Base-by-base conservation (phyloP, 73 alveolate species). In the Urostyla sp. region DNA sequence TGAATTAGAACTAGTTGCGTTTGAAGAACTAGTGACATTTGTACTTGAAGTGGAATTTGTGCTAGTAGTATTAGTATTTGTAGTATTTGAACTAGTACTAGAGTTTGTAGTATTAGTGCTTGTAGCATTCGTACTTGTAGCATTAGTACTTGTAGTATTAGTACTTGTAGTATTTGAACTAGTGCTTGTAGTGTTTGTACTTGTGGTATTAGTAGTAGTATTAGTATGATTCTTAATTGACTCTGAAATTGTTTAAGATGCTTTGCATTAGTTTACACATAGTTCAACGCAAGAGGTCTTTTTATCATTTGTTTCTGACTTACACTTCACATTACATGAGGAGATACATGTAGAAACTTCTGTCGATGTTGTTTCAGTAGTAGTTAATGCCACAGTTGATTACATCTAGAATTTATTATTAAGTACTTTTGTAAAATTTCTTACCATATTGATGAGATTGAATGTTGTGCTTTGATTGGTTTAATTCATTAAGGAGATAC, bases 181-280 rank as follows among this genome's bases (percentile, higher is more conserved):
- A 21, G 79, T 36, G n/a, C 43, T n/a, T 60, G 77, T 32, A 23
- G 63, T 23, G 40, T 40, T 66, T 66, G 80, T 66, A 36, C 10
- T 10, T 2, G 54, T 34, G 20, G 43, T n/a, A 27, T 40, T 40
- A 10, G 75, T 18, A 7, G 75, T 32, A 32, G 6, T 20, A 21
- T 31, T 6, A 11, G 32, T 1, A 23, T 16, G 54, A 37, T 23
- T 27, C 75, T 55, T 30, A 50, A 32, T 50, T 15, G 16, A 50
- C 16, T 50, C 23, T 50, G 10, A 50, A 50, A 32, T 50, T 18
- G 61, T 15, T 50, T 69, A 69, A 1, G 72, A 46, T 4, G 83
- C 83, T 32, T 69, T 69, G 83, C 83, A 69, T 30, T 48, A 27
- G 45, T 69, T 69, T 4, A 69, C 83, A 31, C 83, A 69, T 24